These are phyloP conservation scores for Lactarius sanguifluus DNA, from an alignment of 768 basidiomycete genomes.

Conservation along the genomic window DNA sequence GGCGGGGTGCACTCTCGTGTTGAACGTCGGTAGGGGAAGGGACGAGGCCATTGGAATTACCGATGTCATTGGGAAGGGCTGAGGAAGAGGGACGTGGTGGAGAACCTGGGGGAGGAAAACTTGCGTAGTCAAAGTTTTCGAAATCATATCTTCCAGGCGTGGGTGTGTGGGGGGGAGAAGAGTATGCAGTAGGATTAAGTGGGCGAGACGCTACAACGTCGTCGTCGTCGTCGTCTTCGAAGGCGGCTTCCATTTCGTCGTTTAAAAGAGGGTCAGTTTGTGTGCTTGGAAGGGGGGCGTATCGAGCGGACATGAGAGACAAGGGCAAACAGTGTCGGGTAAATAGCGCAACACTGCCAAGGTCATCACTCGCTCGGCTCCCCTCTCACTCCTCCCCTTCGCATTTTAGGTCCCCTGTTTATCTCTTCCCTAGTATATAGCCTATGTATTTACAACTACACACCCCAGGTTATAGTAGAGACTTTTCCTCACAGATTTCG, in stretches of 20 bases:
- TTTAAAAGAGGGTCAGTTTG: constrained; percentile 48
- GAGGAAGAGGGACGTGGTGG: constrained; percentile 63
- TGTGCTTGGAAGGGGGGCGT: constrained; percentile 66
- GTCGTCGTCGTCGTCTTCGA: constrained; percentile 72
- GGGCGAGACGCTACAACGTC: constrained; percentile 57
- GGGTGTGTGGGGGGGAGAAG: constrained; percentile 30
- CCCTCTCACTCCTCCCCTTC: too few relatives aligned
- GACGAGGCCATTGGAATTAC: constrained; percentile 73
- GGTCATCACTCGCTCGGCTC: too few relatives aligned
- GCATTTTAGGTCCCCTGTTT: too few relatives aligned
- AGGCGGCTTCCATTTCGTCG: constrained; percentile 83
- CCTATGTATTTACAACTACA: too few relatives aligned
- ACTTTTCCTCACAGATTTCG: too few relatives aligned
- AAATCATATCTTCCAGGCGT: constrained; percentile 64
- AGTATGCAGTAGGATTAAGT: constrained; percentile 42
- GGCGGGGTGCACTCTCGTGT: constrained; percentile 35
- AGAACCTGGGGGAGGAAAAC: constrained; percentile 79
- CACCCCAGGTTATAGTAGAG: too few relatives aligned
- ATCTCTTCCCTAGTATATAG: too few relatives aligned
- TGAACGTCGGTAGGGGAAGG: constrained; percentile 44
- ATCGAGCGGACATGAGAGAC: constrained; percentile 51
- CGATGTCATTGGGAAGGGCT: constrained; percentile 67
- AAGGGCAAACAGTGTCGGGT: too few relatives aligned
- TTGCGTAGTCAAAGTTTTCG: constrained; percentile 71
- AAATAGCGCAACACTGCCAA: neutral